phyloP scores from a whole-genome alignment of 2,329 filamentous ascomycete genomes.

The Drechslerella dactyloides region DNA sequence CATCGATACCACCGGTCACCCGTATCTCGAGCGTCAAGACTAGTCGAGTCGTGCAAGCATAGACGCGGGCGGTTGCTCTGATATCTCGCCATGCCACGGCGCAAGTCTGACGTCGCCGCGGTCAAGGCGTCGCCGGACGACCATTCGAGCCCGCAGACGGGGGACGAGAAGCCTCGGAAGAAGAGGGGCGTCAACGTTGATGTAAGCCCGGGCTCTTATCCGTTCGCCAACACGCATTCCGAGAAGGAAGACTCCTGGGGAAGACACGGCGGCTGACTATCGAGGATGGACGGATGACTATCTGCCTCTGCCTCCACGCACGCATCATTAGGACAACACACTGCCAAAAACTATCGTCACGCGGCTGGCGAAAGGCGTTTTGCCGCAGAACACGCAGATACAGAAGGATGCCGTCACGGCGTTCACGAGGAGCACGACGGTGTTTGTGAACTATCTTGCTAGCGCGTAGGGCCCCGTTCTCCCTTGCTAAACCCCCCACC shows the following conservation, averaged over 20 bases:
- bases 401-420: slow-evolving; percentile 81
- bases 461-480: slow-evolving; percentile 66
- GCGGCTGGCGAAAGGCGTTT: slow-evolving; percentile 76
- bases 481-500: background rate
- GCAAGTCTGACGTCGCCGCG: slow-evolving; percentile 30
- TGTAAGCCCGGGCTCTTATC: slow-evolving; percentile 15
- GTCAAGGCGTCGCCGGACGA: slow-evolving; percentile 12
- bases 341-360: slow-evolving; percentile 83
- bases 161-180: slow-evolving; percentile 32
- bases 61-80: background rate
- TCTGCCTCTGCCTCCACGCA: background rate
- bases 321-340: slow-evolving; percentile 68
- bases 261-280: slow-evolving; percentile 2
- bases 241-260: background rate
- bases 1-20: too few species aligned
- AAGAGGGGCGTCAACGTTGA: slow-evolving; percentile 27
- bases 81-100: slow-evolving; percentile 27
- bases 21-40: too few species aligned
- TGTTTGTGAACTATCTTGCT: slow-evolving; percentile 82
- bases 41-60: too few species aligned
- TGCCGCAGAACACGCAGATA: slow-evolving; percentile 70
- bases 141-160: slow-evolving; percentile 20
- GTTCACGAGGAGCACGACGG: slow-evolving; percentile 79
- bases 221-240: too few species aligned
- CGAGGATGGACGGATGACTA: background rate